Conservation (phyloP, 495 filamentous ascomycete species). For the Aspergillus coremiiformis region DNA sequence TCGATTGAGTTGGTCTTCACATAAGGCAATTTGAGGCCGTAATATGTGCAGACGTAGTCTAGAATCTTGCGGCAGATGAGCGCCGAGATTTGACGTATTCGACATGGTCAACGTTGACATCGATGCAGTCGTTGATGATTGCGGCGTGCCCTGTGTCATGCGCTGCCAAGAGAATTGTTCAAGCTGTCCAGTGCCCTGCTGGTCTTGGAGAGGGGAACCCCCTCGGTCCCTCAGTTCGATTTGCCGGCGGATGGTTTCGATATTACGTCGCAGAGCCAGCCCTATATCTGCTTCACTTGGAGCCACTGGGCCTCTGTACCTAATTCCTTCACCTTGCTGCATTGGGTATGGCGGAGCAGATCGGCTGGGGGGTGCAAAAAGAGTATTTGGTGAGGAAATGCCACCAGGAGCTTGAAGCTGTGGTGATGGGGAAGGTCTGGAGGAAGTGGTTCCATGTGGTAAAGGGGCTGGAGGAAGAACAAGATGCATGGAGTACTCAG, state of each 20-base stretch:
- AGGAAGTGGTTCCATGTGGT: slow-evolving; percentile 4
- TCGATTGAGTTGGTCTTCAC: slow-evolving; percentile 36
- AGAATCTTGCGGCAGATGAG: slow-evolving; percentile 11
- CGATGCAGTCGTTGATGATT: slow-evolving; percentile 7
- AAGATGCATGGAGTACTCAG: slow-evolving; percentile 50
- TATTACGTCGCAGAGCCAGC: slow-evolving; percentile 11
- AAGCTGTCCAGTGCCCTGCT: slow-evolving; percentile 9
- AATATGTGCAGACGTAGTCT: slow-evolving; percentile 20
- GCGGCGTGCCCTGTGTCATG: slow-evolving; percentile 13
- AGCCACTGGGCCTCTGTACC: slow-evolving; percentile 7
- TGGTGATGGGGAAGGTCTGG: not conserved
- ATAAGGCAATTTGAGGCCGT: slow-evolving; percentile 26
- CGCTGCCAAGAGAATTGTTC: slow-evolving; percentile 15
- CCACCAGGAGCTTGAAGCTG: not conserved
- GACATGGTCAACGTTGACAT: slow-evolving; percentile 6
- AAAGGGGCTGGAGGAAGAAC: slow-evolving; percentile 43
- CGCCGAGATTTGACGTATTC: not conserved
- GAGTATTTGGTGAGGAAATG: slow-evolving; percentile 3
- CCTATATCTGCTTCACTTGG: slow-evolving; percentile 15
- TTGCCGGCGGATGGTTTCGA: slow-evolving; percentile 17
- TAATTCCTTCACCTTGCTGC: slow-evolving; percentile 9
- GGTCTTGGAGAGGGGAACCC: not conserved
- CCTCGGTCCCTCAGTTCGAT: slow-evolving; percentile 13
- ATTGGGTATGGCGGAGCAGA: slow-evolving; percentile 6
- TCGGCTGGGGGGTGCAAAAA: not conserved